phyloP scores from a whole-genome alignment of 768 basidiomycete species.

The Xerocomellus intermedius region DNA sequence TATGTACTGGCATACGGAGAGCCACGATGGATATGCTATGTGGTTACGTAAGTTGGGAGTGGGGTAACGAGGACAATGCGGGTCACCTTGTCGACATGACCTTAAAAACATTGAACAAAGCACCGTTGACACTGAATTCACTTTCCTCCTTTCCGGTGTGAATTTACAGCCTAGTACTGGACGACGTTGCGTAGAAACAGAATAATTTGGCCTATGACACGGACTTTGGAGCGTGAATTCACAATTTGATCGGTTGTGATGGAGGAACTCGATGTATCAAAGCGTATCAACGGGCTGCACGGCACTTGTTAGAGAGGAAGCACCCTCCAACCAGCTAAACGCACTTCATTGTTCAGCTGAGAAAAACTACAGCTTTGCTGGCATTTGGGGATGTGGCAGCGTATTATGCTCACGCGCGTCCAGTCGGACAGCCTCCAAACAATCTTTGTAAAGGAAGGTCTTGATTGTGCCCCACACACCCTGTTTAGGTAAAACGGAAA shows the following conservation, averaged over 20 bases:
- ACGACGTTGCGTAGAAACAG: constrained; percentile 17
- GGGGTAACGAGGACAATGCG: constrained; percentile 1
- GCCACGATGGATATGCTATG: neutral
- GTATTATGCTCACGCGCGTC: constrained; percentile 18
- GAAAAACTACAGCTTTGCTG: constrained; percentile 19
- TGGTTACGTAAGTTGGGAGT: constrained; percentile 16
- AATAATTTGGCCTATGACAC: neutral
- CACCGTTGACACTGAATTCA: neutral
- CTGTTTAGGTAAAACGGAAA: constrained; percentile 48
- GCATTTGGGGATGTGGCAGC: neutral
- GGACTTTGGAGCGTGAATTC: constrained; percentile 1
- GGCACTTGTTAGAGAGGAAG: constrained; percentile 2
- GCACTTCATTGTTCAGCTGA: constrained; percentile 6
- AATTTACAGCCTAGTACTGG: neutral
- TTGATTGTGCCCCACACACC: constrained; percentile 78
- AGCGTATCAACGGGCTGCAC: neutral
- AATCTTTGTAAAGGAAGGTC: constrained; percentile 56
- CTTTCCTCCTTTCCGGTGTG: neutral
- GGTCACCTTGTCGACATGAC: constrained; percentile 24
- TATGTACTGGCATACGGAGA: constrained; percentile 8
- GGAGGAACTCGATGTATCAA: neutral
- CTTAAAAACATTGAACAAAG: constrained; percentile 8
- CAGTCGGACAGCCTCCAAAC: constrained; percentile 41
- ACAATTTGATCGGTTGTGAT: constrained; percentile 10
- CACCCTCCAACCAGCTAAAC: neutral